Evolutionary conservation across 176 grass and related monocot species (phyloP), one percentile per base, ranked within the genome.

Genomic region (Oryza glumipatula): DNA sequence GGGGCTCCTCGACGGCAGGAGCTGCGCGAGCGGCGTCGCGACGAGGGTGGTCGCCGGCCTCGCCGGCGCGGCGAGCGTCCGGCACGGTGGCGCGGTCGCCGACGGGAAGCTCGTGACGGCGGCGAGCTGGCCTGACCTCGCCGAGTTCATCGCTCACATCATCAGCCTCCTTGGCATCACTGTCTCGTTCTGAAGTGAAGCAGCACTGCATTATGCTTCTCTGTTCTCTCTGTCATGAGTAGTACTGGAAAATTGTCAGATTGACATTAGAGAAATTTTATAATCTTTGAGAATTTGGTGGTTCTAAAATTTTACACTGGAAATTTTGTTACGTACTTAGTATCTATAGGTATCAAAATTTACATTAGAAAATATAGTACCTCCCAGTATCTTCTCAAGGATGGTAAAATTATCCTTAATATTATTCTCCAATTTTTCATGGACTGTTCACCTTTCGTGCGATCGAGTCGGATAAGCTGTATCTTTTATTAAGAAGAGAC

Each of bases 41-140:
- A 79, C 72, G 83, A 65, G 49, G 32, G 83, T 82, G 4, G 11
- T 90, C 32, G 32, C 77, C 13, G 72, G 36, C 76, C 38, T 86
- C 10, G 76, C 83, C 1, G 70, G 88, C 19, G 70, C 69, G 1
- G 77, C 0, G 12, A 38, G 1, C 0, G 58, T 89, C 1, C 70
- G 72, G 65, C 2, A 24, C 0, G 4, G 65, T 11, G 88, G 76
- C 0, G 77, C 64, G 0, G 48, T 80, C 6, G 48, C 52, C 6
- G 70, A 86, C 17, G 70, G 68, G 21, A 82, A 56, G 23, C 33
- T 90, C 11, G 70, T 82, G 9, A 90, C 83, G 23, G 88, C 49
- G 46, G 77, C 84, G 45, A 83, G 84, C 44, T 90, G 84, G 72
- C 6, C 28, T 5, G 72, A 87, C 30, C 83, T 87, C 0, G 3